These are phyloP conservation scores for Shiraia sp. DNA, from an alignment of 2,329 filamentous ascomycete species.

Conservation along the genomic window DNA sequence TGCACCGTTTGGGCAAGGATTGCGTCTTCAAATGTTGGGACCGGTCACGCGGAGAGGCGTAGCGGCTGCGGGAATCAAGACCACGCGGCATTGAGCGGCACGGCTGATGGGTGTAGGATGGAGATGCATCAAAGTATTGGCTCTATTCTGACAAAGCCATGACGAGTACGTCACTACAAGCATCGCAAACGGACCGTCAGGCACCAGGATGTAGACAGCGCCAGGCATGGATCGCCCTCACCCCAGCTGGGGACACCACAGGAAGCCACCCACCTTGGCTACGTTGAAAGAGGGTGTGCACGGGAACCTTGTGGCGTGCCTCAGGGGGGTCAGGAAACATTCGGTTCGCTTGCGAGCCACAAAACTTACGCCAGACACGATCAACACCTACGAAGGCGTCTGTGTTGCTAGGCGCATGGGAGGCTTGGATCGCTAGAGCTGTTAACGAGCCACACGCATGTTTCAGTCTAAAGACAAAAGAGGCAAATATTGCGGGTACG, in stretches of 20 bases:
- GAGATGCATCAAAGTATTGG: conserved; percentile 5
- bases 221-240: conserved; percentile 2
- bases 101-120: conserved; percentile 1
- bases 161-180: conserved; percentile 15
- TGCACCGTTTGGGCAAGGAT: conserved; percentile 10
- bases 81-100: conserved; percentile 9
- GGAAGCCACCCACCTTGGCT: conserved; percentile 6
- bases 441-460: conserved; percentile 1
- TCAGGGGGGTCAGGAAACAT: too few species aligned
- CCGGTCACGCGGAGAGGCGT: conserved; percentile 20
- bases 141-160: conserved; percentile 2
- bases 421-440: neutral
- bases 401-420: neutral
- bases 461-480: conserved; percentile 10
- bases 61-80: conserved; percentile 13
- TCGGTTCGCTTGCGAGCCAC: too few species aligned
- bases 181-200: neutral
- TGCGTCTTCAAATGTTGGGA: conserved; percentile 8
- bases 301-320: too few species aligned
- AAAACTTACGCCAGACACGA: too few species aligned
- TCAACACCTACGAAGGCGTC: neutral
- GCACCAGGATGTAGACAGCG: neutral
- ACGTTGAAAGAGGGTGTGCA: conserved; percentile 11
- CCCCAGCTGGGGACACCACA: conserved; percentile 1
- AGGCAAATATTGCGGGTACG: conserved; percentile 1